Evolutionary conservation across 805 yeast species (phyloP).

Genomic region (Suhomyces sp.): DNA sequence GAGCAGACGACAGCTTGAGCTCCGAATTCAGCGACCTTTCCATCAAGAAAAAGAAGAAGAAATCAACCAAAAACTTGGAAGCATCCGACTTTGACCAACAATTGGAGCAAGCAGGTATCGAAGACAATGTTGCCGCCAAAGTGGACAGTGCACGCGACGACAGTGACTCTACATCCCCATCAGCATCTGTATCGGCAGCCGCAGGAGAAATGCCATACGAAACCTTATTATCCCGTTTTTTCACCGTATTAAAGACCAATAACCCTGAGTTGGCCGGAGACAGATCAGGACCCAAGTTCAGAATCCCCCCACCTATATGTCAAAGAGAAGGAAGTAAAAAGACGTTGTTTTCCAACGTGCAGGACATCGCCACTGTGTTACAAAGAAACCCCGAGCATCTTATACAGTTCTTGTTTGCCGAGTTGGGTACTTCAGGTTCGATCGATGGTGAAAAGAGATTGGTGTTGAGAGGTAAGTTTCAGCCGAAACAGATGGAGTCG

Average conservation of each 20-base stretch:
- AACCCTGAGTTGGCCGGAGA: constrained; percentile 99
- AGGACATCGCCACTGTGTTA: constrained; percentile 88
- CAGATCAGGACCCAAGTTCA: constrained; percentile 84
- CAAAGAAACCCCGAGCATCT: constrained; percentile 97
- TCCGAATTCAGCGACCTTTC: constrained; percentile 39
- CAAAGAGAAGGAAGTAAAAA: constrained; percentile 97
- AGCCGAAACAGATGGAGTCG: constrained; percentile 95
- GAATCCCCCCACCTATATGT: constrained; percentile 96
- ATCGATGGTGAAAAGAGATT: constrained; percentile 97
- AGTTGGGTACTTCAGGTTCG: constrained; percentile 98
- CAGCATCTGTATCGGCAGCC: constrained; percentile 34
- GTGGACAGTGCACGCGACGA: constrained; percentile 25
- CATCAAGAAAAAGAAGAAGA: constrained; percentile 77
- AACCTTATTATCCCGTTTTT: constrained; percentile 78
- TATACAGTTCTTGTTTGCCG: constrained; percentile 95
- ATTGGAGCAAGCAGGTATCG: constrained; percentile 85
- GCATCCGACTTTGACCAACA: constrained; percentile 85
- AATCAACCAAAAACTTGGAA: constrained; percentile 51
- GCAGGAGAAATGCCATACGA: constrained; percentile 64
- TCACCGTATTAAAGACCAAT: constrained; percentile 79
- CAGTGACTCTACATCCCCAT: constrained; percentile 14
- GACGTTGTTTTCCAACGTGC: constrained; percentile 93
- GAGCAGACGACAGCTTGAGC: constrained; percentile 32
- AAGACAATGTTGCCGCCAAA: constrained; percentile 30
- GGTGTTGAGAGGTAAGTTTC: constrained; percentile 96